Evolutionary conservation across 139 green algal species (phyloP), one percentile per base, ranked within the genome.

Genomic region (Asterochloris sp.): DNA sequence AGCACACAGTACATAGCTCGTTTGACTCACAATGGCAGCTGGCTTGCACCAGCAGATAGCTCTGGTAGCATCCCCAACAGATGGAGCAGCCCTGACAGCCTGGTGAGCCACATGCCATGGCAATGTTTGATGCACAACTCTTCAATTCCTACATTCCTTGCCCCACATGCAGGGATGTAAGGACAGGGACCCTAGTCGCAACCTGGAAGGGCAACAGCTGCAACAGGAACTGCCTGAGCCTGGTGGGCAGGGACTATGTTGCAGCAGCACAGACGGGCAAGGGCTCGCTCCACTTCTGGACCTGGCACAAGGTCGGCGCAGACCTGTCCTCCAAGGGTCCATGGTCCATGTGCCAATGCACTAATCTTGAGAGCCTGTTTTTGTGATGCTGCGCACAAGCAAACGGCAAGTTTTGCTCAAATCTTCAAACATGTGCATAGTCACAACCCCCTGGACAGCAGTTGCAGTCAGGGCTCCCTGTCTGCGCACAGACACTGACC

Each of bases 261-360:
- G 82, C 89, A n/a, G 84, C 86, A 24, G 86, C 88, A 4, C 94
- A 97, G 82, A 67, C 67, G 10, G 63, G 66, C 38, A 95, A 94
- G 74, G 87, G 89, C 2, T 83, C 86, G 0, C 29, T 98, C 13
- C 91, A 96, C 71, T 91, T 94, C 78, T 97, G 91, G 91, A 87
- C 90, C 0, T 97, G 91, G 92, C 87, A 95, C 78, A 96, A 94
- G 88, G 93, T 95, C 79, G 11, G 86, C 13, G 12, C 62, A 21
- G 29, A 0, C 19, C 26, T 29, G 27, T n/a, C 15, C 21, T 75
- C 0, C 17, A 10, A 0, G 24, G 15, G 61, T 6, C 15, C 27
- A 63, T 77, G 27, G 24, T 62, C 23, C 64, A 14, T 24, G 64
- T 69, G 14, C 14, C 64, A 14, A 62, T 14, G 19, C 21, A 29